A percentile compares a stretch with the other conserved stretches of the same genome.
These are phyloP conservation scores for Ettlia oleoabundans DNA, from an alignment of 139 green algal species.

Conservation along the genomic window DNA sequence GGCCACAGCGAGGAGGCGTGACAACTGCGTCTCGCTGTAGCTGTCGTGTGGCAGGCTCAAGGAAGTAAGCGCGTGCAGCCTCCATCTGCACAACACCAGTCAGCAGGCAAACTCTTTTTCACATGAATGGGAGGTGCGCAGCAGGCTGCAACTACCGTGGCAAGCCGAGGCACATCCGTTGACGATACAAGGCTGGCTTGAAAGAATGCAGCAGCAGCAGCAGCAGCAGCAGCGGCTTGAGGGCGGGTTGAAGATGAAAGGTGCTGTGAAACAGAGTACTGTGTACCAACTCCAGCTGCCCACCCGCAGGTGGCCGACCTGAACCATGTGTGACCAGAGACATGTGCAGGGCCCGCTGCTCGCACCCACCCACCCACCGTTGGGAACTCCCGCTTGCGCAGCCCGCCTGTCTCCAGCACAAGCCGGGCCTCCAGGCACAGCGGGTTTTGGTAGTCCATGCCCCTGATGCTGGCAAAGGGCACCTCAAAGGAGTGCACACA, in stretches of 20 bases:
- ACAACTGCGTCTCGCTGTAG: background rate
- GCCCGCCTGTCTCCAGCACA: slow-evolving; percentile 59
- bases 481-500: slow-evolving; percentile 61
- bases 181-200: background rate
- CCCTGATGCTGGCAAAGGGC: slow-evolving; percentile 25
- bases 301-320: no score
- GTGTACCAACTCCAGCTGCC: no score
- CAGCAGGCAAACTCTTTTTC: background rate
- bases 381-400: slow-evolving; percentile 68
- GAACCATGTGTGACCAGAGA: no score
- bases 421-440: slow-evolving; percentile 65
- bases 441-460: slow-evolving; percentile 65
- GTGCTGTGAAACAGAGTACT: no score
- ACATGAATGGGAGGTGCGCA: no score
- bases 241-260: no score
- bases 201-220: background rate
- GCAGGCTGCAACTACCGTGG: no score
- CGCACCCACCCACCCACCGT: slow-evolving; percentile 40
- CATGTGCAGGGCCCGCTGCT: background rate
- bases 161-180: no score
- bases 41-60: slow-evolving; percentile 6
- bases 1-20: no score
- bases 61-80: slow-evolving; percentile 8
- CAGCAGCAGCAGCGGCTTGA: no score
- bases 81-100: slow-evolving; percentile 14